Evolutionary conservation across 768 basidiomycete genomes (phyloP).

Genomic region (Tephrocybe sp.): DNA sequence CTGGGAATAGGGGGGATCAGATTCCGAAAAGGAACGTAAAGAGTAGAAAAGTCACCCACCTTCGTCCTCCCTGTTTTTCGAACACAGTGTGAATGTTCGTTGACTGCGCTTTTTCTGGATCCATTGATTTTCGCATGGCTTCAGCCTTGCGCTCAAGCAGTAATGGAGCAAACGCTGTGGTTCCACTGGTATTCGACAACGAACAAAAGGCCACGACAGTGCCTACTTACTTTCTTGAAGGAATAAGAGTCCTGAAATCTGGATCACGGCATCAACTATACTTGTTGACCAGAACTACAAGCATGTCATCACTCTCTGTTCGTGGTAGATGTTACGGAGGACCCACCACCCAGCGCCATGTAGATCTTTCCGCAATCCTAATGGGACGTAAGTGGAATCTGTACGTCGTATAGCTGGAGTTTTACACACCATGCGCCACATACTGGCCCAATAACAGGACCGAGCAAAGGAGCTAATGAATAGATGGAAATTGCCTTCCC

Average conservation of each 20-base stretch:
- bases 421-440: slow-evolving; percentile 60
- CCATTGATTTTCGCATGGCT: slow-evolving; percentile 41
- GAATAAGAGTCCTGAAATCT: slow-evolving; percentile 53
- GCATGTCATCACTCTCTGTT: neutral
- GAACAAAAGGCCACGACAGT: neutral
- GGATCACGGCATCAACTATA: slow-evolving; percentile 54
- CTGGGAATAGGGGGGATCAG: slow-evolving; percentile 29
- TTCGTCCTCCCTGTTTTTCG: slow-evolving; percentile 39
- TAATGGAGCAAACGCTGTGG: slow-evolving; percentile 43
- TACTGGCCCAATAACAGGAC: slow-evolving; percentile 63
- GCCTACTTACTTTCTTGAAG: slow-evolving; percentile 60
- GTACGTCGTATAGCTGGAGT: too few species aligned
- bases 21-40: too few species aligned
- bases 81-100: slow-evolving; percentile 48
- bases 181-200: neutral
- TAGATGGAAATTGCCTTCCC: slow-evolving; percentile 66
- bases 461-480: slow-evolving; percentile 63
- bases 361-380: slow-evolving; percentile 59
- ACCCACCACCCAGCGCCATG: slow-evolving; percentile 74
- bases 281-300: slow-evolving; percentile 65
- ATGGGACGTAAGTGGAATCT: too few species aligned
- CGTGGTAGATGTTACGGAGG: neutral
- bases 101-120: slow-evolving; percentile 42
- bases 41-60: too few species aligned
- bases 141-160: slow-evolving; percentile 53